Conservation (phyloP, 768 basidiomycete species). For the Amyloporia xantha region DNA sequence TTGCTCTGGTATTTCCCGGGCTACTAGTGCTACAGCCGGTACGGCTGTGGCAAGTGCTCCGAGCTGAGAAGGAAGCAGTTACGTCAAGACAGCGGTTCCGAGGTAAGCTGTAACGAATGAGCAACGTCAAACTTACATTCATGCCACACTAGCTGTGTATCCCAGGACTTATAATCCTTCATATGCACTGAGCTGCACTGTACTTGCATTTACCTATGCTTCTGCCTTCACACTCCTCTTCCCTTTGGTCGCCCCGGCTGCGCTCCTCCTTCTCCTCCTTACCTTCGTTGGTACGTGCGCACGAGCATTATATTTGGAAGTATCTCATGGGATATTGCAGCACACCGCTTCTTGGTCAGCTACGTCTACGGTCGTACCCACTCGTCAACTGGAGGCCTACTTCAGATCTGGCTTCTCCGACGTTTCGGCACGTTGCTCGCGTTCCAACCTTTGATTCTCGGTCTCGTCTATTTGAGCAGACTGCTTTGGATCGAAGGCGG, state of each 20-base stretch:
- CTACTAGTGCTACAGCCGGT: slow-evolving; percentile 67
- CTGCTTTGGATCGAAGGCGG: slow-evolving; percentile 68
- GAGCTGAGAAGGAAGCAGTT: slow-evolving; percentile 49
- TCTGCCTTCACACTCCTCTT: slow-evolving; percentile 71
- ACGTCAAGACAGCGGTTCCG: slow-evolving; percentile 78
- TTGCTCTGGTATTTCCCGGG: slow-evolving; percentile 66
- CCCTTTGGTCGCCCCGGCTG: slow-evolving; percentile 69
- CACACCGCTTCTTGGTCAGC: slow-evolving; percentile 74
- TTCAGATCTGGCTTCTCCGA: slow-evolving; percentile 71
- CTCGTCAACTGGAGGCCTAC: slow-evolving; percentile 67
- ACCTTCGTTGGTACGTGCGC: slow-evolving; percentile 53
- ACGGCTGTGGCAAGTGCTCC: slow-evolving; percentile 50
- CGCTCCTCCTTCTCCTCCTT: slow-evolving; percentile 55
- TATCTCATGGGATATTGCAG: slow-evolving; percentile 28
- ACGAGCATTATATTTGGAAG: neutral
- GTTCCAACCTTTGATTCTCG: slow-evolving; percentile 69
- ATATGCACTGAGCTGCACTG: slow-evolving; percentile 57
- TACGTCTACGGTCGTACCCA: slow-evolving; percentile 71
- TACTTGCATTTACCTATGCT: slow-evolving; percentile 65
- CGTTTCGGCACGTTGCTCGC: slow-evolving; percentile 65
- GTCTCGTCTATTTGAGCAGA: slow-evolving; percentile 63
- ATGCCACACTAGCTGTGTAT: slow-evolving; percentile 45
- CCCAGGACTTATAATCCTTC: slow-evolving; percentile 66
- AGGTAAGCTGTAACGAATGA: slow-evolving; percentile 44
- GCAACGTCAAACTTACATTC: neutral